Percentiles rank a stretch among this genome's conserved stretches.
Evolutionary conservation across 148 eudicot genomes (phyloP).

Genomic region (Vaccinium corymbosum): DNA sequence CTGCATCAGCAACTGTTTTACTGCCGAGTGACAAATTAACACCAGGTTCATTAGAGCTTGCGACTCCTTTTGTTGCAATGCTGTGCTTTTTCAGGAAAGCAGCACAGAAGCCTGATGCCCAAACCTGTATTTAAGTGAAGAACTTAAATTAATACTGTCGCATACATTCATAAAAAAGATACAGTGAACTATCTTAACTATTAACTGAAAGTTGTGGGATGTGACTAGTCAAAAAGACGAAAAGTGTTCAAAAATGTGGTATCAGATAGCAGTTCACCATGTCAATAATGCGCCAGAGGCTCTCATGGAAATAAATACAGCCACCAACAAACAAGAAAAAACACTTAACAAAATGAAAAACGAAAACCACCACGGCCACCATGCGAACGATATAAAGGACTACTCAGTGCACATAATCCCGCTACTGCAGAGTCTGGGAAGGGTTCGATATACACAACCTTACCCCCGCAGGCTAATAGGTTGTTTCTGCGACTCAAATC

Average conservation of each 20-base stretch:
- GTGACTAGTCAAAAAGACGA: neutral
- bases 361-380: neutral
- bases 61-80: slow-evolving; percentile 62
- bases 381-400: neutral
- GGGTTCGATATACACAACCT: too few relatives aligned
- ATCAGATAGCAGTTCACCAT: neutral
- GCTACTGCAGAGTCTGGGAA: too few relatives aligned
- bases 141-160: neutral
- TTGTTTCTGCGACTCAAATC: too few relatives aligned
- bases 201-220: neutral
- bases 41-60: slow-evolving; percentile 21
- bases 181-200: neutral
- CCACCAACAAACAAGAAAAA: neutral
- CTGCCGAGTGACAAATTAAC: slow-evolving; percentile 28
- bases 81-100: slow-evolving; percentile 92
- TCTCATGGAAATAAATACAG: too few relatives aligned
- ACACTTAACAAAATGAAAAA: too few relatives aligned
- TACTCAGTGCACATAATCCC: too few relatives aligned
- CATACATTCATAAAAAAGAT: neutral
- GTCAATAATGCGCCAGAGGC: neutral
- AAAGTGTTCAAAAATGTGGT: neutral
- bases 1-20: slow-evolving; percentile 37
- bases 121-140: slow-evolving; percentile 50
- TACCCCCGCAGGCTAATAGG: too few relatives aligned
- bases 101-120: slow-evolving; percentile 98